These are phyloP conservation scores for Cucurbita pepo DNA, from an alignment of 306 rosid species.

Conservation along the genomic window DNA sequence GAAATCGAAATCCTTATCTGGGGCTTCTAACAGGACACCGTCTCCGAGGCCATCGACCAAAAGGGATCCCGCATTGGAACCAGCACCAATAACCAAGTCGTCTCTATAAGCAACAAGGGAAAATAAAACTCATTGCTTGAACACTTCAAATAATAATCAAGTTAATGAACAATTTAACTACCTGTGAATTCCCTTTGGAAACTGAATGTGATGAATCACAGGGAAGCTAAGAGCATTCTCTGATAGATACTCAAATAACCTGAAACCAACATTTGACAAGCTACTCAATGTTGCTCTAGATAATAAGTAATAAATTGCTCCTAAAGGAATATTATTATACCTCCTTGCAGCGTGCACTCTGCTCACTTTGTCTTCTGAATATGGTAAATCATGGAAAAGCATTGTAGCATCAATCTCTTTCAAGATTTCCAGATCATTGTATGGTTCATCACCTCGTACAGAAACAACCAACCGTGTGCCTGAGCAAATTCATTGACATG, in stretches of 20 bases:
- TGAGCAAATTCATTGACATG: constrained; percentile 14
- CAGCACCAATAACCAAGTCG: constrained; percentile 86
- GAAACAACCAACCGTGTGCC: constrained; percentile 89
- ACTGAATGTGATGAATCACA: constrained; percentile 82
- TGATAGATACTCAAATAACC: constrained; percentile 70
- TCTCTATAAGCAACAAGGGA: constrained; percentile 41
- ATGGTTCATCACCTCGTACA: constrained; percentile 72
- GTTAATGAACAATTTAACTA: constrained; percentile 5
- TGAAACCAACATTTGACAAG: constrained; percentile 10
- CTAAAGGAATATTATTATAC: constrained; percentile 19
- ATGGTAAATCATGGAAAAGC: constrained; percentile 80
- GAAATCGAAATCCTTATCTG: constrained; percentile 74
- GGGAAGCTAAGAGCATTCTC: constrained; percentile 65
- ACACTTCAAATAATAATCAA: constrained; percentile 6
- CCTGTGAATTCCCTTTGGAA: constrained; percentile 81
- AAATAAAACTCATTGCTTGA: background rate
- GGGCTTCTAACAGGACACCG: constrained; percentile 74
- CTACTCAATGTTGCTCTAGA: background rate
- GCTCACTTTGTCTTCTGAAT: constrained; percentile 48
- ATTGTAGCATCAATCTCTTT: constrained; percentile 65
- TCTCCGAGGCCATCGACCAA: constrained; percentile 98
- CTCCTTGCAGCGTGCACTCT: constrained; percentile 96
- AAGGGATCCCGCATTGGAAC: constrained; percentile 79
- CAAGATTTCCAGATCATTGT: constrained; percentile 58
- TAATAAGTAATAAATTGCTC: background rate